These are phyloP conservation scores for Vitrella brassicaformis DNA, from an alignment of 73 alveolate species.

Conservation along the genomic window DNA sequence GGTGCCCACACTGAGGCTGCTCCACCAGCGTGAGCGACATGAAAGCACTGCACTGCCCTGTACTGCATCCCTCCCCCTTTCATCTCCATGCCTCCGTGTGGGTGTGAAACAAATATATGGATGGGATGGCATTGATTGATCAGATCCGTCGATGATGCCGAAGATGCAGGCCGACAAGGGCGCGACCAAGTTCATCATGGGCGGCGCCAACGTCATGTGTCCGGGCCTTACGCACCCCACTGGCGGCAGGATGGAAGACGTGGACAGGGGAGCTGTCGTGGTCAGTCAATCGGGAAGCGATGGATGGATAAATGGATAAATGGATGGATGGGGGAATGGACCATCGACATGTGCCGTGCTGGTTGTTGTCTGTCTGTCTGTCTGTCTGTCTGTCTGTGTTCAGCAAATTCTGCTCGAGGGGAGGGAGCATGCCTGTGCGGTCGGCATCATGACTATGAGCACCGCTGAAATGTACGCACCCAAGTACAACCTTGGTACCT, in stretches of 20 bases:
- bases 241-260: slow-evolving; percentile 56
- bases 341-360: no score
- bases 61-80: no score
- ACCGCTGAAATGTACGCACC: no score
- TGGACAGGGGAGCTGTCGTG: slow-evolving; percentile 47
- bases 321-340: slow-evolving; percentile 65
- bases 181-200: slow-evolving; percentile 57
- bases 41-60: neutral
- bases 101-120: neutral
- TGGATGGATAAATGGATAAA: no score
- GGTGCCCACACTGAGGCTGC: slow-evolving; percentile 54
- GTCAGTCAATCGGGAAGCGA: slow-evolving; percentile 62
- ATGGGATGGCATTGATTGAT: neutral
- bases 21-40: slow-evolving; percentile 34
- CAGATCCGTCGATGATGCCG: slow-evolving; percentile 62
- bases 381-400: slow-evolving; percentile 16
- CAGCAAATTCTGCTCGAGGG: no score
- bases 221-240: slow-evolving; percentile 64
- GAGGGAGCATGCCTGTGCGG: no score
- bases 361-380: slow-evolving; percentile 29
- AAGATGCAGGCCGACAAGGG: slow-evolving; percentile 62
- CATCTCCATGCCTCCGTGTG: neutral
- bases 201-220: slow-evolving; percentile 64
- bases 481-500: no score
- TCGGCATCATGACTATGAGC: no score